Evolutionary conservation across 2,329 filamentous ascomycete genomes (phyloP), one percentile per base, ranked within the genome.

Genomic region (Penicillium sp.): DNA sequence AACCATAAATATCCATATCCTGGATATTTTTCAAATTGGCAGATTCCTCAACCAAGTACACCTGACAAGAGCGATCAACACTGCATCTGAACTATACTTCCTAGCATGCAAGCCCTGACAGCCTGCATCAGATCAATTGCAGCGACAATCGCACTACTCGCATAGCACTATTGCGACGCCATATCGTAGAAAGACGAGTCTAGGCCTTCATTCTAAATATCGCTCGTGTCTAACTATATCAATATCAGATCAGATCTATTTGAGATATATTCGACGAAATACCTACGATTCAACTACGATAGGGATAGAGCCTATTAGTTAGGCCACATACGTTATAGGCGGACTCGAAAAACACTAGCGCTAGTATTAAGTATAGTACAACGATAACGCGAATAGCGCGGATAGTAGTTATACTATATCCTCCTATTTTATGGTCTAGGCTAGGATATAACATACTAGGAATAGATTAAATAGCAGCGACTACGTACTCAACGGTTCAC

Each of bases 311-410:
- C 32, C 32, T 20, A 6, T 35, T 15, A 3, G 15, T 20, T 15
- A 20, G 15, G 32, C 20, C 15, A 20, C 39, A 41, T 15, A 49
- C 47, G 47, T 49, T 42, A 49, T 49, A 12, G 29, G 29, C 13
- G 4, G 32, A n/a, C n/a, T n/a, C n/a, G n/a, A 7, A 18, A 2
- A 18, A 18, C 15, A 18, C 15, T n/a, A n/a, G n/a, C n/a, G n/a
- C n/a, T n/a, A n/a, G n/a, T n/a, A n/a, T n/a, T n/a, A n/a, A n/a
- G n/a, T n/a, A n/a, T n/a, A n/a, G n/a, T n/a, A n/a, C n/a, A n/a
- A n/a, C n/a, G n/a, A n/a, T n/a, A n/a, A n/a, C n/a, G n/a, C n/a
- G n/a, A n/a, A n/a, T n/a, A n/a, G n/a, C n/a, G n/a, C n/a, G n/a
- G n/a, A n/a, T n/a, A n/a, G n/a, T n/a, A n/a, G n/a, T n/a, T n/a